Evolutionary conservation across 176 grass and related monocot species (phyloP).

Genomic region (Eleusine indica): DNA sequence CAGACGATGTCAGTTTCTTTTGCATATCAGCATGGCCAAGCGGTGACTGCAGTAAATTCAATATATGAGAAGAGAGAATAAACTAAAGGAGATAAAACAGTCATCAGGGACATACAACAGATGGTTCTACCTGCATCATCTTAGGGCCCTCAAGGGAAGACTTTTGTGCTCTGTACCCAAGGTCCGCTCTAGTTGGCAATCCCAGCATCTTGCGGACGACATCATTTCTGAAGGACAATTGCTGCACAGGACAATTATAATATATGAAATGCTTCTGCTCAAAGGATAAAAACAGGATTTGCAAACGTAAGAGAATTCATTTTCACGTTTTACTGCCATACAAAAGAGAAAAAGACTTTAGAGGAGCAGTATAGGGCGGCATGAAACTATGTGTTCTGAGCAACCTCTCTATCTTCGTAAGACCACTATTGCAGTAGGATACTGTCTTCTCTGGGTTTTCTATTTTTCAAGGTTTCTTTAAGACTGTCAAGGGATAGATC

Average conservation of each 20-base stretch:
- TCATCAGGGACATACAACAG: neutral
- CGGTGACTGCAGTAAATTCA: constrained; percentile 17
- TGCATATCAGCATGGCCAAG: constrained; percentile 19
- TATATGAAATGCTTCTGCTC: too few species aligned
- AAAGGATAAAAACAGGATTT: too few species aligned
- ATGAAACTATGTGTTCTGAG: constrained; percentile 17
- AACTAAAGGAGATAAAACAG: neutral
- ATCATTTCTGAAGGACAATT: constrained; percentile 72
- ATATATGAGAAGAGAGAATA: constrained; percentile 4
- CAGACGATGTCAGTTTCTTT: constrained; percentile 43
- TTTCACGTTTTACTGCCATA: neutral
- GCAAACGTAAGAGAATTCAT: too few species aligned
- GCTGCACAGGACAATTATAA: constrained; percentile 47
- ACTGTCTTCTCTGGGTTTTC: neutral
- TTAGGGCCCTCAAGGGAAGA: constrained; percentile 27
- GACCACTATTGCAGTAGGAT: neutral
- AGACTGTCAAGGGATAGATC: neutral
- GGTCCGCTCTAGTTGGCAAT: constrained; percentile 48
- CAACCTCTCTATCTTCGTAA: neutral
- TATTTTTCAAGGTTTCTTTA: constrained; percentile 24
- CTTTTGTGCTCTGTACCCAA: constrained; percentile 27
- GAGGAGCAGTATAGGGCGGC: neutral
- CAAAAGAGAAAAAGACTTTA: neutral
- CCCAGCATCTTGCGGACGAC: constrained; percentile 52
- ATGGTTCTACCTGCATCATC: constrained; percentile 42